Conservation (phyloP, 306 rosid species). For the Cercis canadensis region DNA sequence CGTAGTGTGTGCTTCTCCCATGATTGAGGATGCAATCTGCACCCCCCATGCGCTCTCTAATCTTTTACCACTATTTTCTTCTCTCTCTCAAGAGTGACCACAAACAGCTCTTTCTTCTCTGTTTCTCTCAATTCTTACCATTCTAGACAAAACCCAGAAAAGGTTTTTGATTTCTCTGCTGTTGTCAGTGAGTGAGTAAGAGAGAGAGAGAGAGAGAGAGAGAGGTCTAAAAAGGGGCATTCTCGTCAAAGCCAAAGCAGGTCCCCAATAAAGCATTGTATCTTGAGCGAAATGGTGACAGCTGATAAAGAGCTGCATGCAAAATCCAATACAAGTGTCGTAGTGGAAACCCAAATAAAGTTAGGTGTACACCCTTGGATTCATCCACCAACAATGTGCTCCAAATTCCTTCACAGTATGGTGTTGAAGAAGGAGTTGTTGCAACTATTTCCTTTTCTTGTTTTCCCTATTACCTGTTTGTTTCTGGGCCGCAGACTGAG, state of each 20-base stretch:
- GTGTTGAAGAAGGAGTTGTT: not conserved
- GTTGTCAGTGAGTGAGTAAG: not conserved
- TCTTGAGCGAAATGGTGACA: no score
- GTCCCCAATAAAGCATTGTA: not conserved
- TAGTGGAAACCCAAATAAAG: not conserved
- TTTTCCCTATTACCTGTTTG: no score
- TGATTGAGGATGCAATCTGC: not conserved
- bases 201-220: not conserved
- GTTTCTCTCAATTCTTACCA: not conserved
- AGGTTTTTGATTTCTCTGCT: not conserved
- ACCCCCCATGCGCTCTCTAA: no score
- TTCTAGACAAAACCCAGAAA: not conserved
- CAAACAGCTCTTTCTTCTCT: not conserved
- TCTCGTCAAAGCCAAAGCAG: constrained; percentile 26
- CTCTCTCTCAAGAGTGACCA: not conserved
- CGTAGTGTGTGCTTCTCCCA: not conserved
- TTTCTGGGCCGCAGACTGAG: no score
- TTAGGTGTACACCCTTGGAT: not conserved
- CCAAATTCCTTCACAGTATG: not conserved
- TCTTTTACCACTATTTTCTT: no score
- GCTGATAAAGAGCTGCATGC: constrained; percentile 28
- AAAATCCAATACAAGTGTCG: constrained; percentile 41
- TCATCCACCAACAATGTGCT: constrained; percentile 9
- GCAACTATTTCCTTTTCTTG: no score
- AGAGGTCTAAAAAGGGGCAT: constrained; percentile 19